phyloP scores from a whole-genome alignment of 2,329 filamentous ascomycete genomes.

The Cephalotrichum gorgonifer region DNA sequence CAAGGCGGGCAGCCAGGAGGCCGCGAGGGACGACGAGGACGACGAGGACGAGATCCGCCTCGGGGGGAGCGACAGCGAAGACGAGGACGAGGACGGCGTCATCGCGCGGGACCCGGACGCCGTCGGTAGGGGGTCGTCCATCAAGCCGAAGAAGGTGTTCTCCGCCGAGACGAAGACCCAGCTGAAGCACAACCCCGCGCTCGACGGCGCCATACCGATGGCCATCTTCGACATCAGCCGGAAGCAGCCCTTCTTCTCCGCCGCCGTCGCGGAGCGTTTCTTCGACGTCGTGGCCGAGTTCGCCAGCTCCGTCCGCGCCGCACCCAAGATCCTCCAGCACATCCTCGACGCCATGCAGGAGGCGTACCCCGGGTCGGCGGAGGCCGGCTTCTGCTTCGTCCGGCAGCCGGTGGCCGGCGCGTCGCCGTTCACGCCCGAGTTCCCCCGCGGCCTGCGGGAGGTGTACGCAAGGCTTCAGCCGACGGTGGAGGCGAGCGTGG shows the following conservation, averaged over 20 bases:
- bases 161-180: slow-evolving; percentile 33
- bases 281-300: slow-evolving; percentile 73
- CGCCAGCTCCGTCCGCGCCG: slow-evolving; percentile 41
- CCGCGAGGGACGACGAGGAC: slow-evolving; percentile 36
- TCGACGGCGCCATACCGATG: slow-evolving; percentile 86
- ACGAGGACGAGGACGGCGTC: slow-evolving; percentile 27
- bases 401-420: slow-evolving; percentile 60
- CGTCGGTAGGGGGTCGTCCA: slow-evolving; percentile 18
- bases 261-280: slow-evolving; percentile 60
- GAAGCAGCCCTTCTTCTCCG: slow-evolving; percentile 62
- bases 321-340: slow-evolving; percentile 59
- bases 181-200: slow-evolving; percentile 66
- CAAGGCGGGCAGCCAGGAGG: slow-evolving; percentile 22
- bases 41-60: slow-evolving; percentile 37
- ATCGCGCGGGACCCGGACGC: slow-evolving; percentile 36
- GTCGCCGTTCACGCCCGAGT: slow-evolving; percentile 52
- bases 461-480: slow-evolving; percentile 53
- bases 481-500: slow-evolving; percentile 30
- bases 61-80: slow-evolving; percentile 29
- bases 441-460: slow-evolving; percentile 60
- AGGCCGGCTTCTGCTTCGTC: slow-evolving; percentile 61
- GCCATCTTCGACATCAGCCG: slow-evolving; percentile 83
- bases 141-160: slow-evolving; percentile 30
- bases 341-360: slow-evolving; percentile 56
- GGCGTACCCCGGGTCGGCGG: slow-evolving; percentile 47